Percentiles rank a stretch among this genome's conserved stretches.
These are phyloP conservation scores for Cryptococcus sp. DNA, from an alignment of 1,284 basidiomycete species.

Conservation along the genomic window DNA sequence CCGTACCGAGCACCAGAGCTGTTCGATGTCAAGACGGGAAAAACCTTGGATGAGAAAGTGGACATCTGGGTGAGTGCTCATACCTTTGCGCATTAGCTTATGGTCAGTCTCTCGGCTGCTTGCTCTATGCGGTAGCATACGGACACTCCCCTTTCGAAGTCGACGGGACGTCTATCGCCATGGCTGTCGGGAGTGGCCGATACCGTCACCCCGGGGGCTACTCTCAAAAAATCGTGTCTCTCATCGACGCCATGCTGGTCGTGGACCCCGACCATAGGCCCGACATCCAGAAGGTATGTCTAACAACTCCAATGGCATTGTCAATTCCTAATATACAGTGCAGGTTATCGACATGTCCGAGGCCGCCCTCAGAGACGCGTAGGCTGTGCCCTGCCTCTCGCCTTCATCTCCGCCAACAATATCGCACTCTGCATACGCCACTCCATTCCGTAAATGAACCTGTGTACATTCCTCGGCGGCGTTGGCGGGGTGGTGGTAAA, in stretches of 20 bases:
- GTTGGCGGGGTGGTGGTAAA: not conserved
- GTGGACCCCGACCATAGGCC: slow-evolving; percentile 75
- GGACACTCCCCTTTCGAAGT: slow-evolving; percentile 89
- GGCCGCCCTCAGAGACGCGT: slow-evolving; percentile 48
- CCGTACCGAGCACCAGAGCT: slow-evolving; percentile 91
- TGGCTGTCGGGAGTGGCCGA: slow-evolving; percentile 87
- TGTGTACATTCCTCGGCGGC: slow-evolving; percentile 4
- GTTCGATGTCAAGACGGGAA: slow-evolving; percentile 90
- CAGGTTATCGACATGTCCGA: slow-evolving; percentile 71
- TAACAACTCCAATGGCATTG: not conserved
- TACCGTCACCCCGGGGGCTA: slow-evolving; percentile 78
- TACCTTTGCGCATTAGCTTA: not conserved
- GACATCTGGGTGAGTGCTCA: slow-evolving; percentile 78
- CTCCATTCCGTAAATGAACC: not conserved
- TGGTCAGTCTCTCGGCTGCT: slow-evolving; percentile 82
- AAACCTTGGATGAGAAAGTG: slow-evolving; percentile 83
- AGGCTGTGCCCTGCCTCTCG: slow-evolving; percentile 1
- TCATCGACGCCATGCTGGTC: slow-evolving; percentile 80
- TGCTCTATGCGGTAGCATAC: slow-evolving; percentile 85
- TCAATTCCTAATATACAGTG: slow-evolving; percentile 11
- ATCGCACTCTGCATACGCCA: not conserved
- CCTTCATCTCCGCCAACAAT: slow-evolving; percentile 10
- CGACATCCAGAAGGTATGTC: slow-evolving; percentile 70
- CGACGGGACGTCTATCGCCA: slow-evolving; percentile 86
- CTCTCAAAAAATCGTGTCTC: slow-evolving; percentile 69